Percentiles rank a stretch among this genome's conserved stretches.
Evolutionary conservation across 345 rosid species (phyloP).

Genomic region (Raphanus raphanistrum): DNA sequence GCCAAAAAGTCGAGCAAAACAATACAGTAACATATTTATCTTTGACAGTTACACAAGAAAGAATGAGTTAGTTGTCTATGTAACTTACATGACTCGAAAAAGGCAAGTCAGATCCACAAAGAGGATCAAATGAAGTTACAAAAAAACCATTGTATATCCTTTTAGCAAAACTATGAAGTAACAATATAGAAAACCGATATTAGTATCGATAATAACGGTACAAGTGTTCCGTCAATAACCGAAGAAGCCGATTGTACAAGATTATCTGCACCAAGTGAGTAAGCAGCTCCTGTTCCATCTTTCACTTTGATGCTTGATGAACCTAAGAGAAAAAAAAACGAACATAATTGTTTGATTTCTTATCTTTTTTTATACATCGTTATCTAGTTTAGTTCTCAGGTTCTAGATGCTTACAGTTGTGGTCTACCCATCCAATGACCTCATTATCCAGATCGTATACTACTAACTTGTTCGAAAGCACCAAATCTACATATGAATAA

Average conservation of each 20-base stretch:
- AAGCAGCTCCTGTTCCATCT: conserved; percentile 49
- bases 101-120: conserved; percentile 17
- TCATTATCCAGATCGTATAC: conserved; percentile 77
- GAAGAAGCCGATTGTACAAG: conserved; percentile 43
- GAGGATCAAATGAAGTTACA: conserved; percentile 22
- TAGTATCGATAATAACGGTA: conserved; percentile 44
- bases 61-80: conserved; percentile 31
- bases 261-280: conserved; percentile 55
- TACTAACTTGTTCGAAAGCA: conserved; percentile 85
- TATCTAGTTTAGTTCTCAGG: conserved; percentile 1
- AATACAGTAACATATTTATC: not conserved
- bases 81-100: conserved; percentile 30
- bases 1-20: not conserved
- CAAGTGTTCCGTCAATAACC: conserved; percentile 17
- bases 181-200: conserved; percentile 44
- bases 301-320: conserved; percentile 71
- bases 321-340: conserved; percentile 43
- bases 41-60: conserved; percentile 20
- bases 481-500: conserved; percentile 64
- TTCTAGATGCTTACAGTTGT: conserved; percentile 71
- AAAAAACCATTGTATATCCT: not conserved
- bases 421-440: conserved; percentile 81
- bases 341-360: not conserved
- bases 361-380: not conserved
- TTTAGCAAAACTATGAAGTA: conserved; percentile 34